Conservation (phyloP, 495 filamentous ascomycete species). For the Neurospora tetrasperma region DNA sequence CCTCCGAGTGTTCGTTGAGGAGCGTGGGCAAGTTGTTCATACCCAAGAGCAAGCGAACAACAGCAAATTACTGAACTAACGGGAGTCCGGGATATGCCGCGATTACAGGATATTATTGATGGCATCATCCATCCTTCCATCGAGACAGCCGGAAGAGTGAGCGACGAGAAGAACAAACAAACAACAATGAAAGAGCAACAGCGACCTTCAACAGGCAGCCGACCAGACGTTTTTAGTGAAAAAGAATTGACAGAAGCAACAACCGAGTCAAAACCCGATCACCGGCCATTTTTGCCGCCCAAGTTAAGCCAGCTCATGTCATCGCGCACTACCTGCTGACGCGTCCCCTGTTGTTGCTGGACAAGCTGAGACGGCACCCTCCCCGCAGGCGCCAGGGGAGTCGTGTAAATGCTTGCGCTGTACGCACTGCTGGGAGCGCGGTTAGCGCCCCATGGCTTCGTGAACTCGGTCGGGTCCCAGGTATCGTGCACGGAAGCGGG, state of each 20-base stretch:
- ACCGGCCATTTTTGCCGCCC: conserved; percentile 18
- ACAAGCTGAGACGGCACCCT: conserved; percentile 16
- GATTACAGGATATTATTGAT: not conserved
- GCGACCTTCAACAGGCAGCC: not conserved
- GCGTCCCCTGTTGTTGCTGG: conserved; percentile 11
- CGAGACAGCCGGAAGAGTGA: not conserved
- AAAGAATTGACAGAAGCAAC: not conserved
- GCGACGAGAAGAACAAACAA: conserved; percentile 1
- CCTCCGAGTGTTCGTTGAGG: not conserved
- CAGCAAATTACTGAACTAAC: not conserved
- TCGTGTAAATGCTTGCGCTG: conserved; percentile 28
- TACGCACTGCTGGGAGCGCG: conserved; percentile 53
- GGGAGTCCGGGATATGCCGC: not conserved
- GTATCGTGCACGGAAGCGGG: conserved; percentile 41
- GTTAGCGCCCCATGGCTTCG: conserved; percentile 36
- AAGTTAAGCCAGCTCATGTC: conserved; percentile 79
- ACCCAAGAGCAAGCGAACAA: not conserved
- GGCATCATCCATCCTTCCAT: not conserved
- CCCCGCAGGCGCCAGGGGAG: conserved; percentile 25
- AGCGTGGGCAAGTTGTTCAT: not conserved
- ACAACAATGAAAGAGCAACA: not conserved
- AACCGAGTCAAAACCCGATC: not conserved
- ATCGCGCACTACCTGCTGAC: conserved; percentile 11
- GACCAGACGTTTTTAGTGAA: not conserved
- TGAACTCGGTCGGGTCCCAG: conserved; percentile 38